Percentiles rank a stretch among this genome's conserved stretches.
Conservation (phyloP, 2,329 filamentous ascomycete species). For the Ophiostoma sp. region DNA sequence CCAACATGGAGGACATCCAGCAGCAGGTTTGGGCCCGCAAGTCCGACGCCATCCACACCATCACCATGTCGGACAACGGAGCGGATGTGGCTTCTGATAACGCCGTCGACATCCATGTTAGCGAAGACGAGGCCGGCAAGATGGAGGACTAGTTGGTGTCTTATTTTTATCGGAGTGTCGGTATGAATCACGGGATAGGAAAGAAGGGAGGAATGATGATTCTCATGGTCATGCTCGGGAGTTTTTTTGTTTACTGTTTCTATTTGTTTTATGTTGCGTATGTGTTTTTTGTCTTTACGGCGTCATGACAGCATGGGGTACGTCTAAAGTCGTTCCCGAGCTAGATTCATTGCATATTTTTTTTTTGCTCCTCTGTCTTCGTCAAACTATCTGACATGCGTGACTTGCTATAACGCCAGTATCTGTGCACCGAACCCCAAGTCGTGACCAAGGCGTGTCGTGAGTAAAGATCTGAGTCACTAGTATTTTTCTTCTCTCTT, state of each 20-base stretch:
- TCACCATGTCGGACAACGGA: constrained; percentile 34
- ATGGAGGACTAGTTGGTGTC: constrained; percentile 10
- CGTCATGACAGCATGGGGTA: neutral
- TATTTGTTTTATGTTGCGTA: neutral
- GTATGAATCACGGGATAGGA: neutral
- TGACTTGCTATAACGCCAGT: neutral
- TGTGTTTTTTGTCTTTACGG: neutral
- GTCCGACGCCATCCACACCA: constrained; percentile 39
- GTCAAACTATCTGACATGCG: neutral
- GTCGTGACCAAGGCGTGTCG: too few relatives aligned
- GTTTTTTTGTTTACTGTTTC: constrained; percentile 6
- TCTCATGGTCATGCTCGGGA: constrained; percentile 3
- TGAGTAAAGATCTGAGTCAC: too few relatives aligned
- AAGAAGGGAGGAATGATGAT: neutral
- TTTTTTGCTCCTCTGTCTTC: neutral
- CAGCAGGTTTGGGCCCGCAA: constrained; percentile 40
- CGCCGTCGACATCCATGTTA: constrained; percentile 53
- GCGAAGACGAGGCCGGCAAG: constrained; percentile 40
- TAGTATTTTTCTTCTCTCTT: too few relatives aligned
- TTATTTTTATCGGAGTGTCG: neutral
- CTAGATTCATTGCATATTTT: neutral
- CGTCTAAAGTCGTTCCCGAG: neutral
- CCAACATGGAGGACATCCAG: constrained; percentile 37
- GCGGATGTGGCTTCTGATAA: constrained; percentile 45
- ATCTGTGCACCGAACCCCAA: neutral